Evolutionary conservation across 371 early-diverging fungal species (phyloP).

Genomic region (Mortierella sp.): DNA sequence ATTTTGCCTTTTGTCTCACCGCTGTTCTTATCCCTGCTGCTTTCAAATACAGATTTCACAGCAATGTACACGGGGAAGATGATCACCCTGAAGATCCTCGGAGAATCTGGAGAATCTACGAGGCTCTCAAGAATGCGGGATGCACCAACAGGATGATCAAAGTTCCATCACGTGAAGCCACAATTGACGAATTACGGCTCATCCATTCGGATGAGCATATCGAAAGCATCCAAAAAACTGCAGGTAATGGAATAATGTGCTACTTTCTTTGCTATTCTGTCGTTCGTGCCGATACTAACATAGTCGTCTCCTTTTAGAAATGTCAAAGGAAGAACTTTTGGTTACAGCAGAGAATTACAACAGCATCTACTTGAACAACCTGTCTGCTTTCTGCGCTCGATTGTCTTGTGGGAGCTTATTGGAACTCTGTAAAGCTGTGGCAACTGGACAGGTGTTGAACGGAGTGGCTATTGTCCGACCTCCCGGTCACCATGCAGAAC

Average conservation of each 20-base stretch:
- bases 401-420: constrained; percentile 83
- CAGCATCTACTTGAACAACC: constrained; percentile 77
- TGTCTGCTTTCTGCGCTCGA: constrained; percentile 69
- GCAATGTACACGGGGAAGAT: constrained; percentile 62
- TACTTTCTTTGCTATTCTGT: no score
- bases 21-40: no score
- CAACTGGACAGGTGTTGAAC: constrained; percentile 68
- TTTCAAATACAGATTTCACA: constrained; percentile 45
- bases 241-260: constrained; percentile 47
- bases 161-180: constrained; percentile 63
- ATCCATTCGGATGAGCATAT: constrained; percentile 70
- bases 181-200: constrained; percentile 63
- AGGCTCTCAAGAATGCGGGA: constrained; percentile 61
- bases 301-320: constrained; percentile 7
- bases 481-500: constrained; percentile 93
- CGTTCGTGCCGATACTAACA: no score
- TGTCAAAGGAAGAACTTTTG: constrained; percentile 41
- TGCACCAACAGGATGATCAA: constrained; percentile 62
- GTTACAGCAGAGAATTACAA: constrained; percentile 61
- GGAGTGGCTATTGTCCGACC: constrained; percentile 90
- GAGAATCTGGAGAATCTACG: constrained; percentile 73
- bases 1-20: no score
- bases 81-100: constrained; percentile 81
- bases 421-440: constrained; percentile 76
- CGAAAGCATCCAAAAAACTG: constrained; percentile 50